Evolutionary conservation across 2,329 filamentous ascomycete genomes (phyloP), one percentile per base, ranked within the genome.

Genomic region (Cordyceps fumosorosea): DNA sequence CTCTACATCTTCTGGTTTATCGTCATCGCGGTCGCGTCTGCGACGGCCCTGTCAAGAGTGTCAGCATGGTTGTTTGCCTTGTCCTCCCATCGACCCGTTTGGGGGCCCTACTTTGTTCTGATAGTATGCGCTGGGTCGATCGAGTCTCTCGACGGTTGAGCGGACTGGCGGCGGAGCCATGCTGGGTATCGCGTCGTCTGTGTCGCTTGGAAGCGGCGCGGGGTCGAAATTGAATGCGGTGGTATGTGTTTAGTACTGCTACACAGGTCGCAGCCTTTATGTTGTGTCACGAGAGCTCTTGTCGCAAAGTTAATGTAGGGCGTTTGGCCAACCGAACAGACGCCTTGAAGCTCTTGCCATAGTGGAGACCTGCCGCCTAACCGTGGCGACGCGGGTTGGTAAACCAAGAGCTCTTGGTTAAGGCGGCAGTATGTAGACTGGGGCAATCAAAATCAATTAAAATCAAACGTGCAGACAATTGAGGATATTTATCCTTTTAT

Each of bases 121-220:
- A 71, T 93, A 96, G 79, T 99, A 99, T 69, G 93, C 93, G 74
- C 93, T 98, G 20, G 95, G 93, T 76, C 88, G 89, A 77, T 99
- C 95, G 66, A 99, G 85, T 64, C 95, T 84, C 56, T 98, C 93
- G 65, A 98, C 90, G 7, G 95, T 98, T 20, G 59, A 56, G 51
- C 59, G 59, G 16, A 56, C 45, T 42, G 44, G 52, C 32, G 44
- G 59, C 20, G 59, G 52, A 52, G 58, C 51, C 59, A 62, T 62
- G 52, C 2, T n/a, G 32, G 12, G 29, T 2, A n/a, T 20, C 12
- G 29, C 22, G 26, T 45, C 20, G n/a, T 10, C 16, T 34, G 24
- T 26, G n/a, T 40, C 8, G 20, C 5, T 12, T 20, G n/a, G n/a
- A 22, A 22, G 18, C n/a, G 8, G 44, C 22, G 7, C 11, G 11